Evolutionary conservation across 1,284 basidiomycete species (phyloP).

Genomic region (Sanghuangporus weigelae): DNA sequence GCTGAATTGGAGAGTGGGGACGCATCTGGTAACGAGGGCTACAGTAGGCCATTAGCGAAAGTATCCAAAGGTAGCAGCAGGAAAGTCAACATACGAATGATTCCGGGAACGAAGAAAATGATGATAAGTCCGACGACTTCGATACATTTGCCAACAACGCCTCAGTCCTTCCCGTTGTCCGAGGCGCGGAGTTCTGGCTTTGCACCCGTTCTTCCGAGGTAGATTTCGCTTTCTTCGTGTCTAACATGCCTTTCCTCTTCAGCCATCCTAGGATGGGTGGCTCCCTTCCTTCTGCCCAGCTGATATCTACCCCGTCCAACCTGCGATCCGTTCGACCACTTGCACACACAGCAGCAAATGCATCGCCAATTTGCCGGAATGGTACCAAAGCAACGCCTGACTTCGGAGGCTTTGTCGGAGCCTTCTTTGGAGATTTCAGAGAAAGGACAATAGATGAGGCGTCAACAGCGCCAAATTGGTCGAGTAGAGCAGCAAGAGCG

Average conservation of each 20-base stretch:
- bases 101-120: constrained; percentile 52
- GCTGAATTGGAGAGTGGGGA: constrained; percentile 25
- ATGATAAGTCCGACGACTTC: constrained; percentile 21
- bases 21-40: constrained; percentile 24
- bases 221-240: constrained; percentile 21
- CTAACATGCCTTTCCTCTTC: constrained; percentile 62
- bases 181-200: background rate
- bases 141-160: constrained; percentile 11
- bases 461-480: constrained; percentile 59
- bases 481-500: constrained; percentile 47
- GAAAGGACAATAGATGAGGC: constrained; percentile 58
- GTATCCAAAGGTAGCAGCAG: background rate
- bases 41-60: background rate
- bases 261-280: constrained; percentile 74
- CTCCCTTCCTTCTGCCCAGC: constrained; percentile 64
- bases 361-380: constrained; percentile 67
- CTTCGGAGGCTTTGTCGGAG: constrained; percentile 48
- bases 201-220: background rate
- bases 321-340: constrained; percentile 46
- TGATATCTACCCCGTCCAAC: constrained; percentile 53
- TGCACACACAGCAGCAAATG: constrained; percentile 65
- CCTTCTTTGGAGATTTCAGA: constrained; percentile 55
- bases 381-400: constrained; percentile 65
- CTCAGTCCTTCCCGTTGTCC: background rate
- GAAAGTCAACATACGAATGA: constrained; percentile 42